Percentiles rank a stretch among this genome's conserved stretches.
phyloP scores from a whole-genome alignment of 2,329 filamentous ascomycete species.

The Nigrospora oryzae region DNA sequence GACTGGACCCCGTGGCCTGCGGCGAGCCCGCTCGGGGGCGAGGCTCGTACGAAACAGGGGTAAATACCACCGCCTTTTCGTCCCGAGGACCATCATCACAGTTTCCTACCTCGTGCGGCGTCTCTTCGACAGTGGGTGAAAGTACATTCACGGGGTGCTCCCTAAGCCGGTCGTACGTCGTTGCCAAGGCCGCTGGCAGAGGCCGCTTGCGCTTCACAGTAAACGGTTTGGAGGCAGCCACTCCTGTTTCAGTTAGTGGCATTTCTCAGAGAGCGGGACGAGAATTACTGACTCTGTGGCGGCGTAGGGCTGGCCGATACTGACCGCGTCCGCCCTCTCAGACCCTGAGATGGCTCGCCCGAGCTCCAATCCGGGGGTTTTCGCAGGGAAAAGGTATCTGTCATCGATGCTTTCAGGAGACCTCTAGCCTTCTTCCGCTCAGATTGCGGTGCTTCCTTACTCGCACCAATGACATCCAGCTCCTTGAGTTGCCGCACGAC shows the following conservation, averaged over 20 bases:
- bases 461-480: slow-evolving; percentile 26
- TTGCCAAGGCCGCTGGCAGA: slow-evolving; percentile 8
- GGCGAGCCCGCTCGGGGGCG: too few species aligned
- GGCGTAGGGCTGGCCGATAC: slow-evolving; percentile 26
- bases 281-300: slow-evolving; percentile 13
- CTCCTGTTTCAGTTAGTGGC: slow-evolving; percentile 6
- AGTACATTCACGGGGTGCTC: slow-evolving; percentile 11
- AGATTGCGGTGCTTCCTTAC: slow-evolving; percentile 3
- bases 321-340: slow-evolving; percentile 18
- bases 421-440: slow-evolving; percentile 5
- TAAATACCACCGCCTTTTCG: too few species aligned
- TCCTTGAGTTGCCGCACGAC: slow-evolving; percentile 51
- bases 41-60: too few species aligned
- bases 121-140: slow-evolving; percentile 22
- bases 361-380: slow-evolving; percentile 27
- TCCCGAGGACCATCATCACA: too few species aligned
- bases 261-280: neutral
- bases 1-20: too few species aligned
- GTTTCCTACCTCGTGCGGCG: neutral
- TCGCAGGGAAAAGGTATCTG: slow-evolving; percentile 29
- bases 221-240: slow-evolving; percentile 5
- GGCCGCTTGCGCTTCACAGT: slow-evolving; percentile 8
- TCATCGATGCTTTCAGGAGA: slow-evolving; percentile 28
- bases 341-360: slow-evolving; percentile 7
- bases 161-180: slow-evolving; percentile 4